A percentile compares a stretch with the other conserved stretches of the same genome.
These are phyloP conservation scores for Termitomyces sp. DNA, from an alignment of 768 basidiomycete genomes.

Conservation along the genomic window DNA sequence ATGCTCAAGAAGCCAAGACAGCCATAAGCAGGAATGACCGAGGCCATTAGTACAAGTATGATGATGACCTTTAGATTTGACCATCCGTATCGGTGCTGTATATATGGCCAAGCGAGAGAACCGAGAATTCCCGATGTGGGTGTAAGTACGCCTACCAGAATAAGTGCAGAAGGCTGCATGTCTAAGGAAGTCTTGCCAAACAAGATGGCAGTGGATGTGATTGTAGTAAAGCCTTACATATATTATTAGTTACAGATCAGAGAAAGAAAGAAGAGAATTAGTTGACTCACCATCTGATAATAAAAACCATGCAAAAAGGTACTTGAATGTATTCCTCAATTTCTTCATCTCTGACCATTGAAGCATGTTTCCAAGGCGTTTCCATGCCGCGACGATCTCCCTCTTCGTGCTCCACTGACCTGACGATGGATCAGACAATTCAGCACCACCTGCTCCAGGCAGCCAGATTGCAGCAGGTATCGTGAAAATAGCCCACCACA, in stretches of 20 bases:
- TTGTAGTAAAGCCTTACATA: slow-evolving; percentile 75
- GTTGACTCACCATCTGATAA: slow-evolving; percentile 72
- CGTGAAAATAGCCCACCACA: slow-evolving; percentile 85
- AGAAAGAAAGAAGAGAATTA: neutral
- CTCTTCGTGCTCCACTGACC: slow-evolving; percentile 36
- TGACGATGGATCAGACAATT: slow-evolving; percentile 9
- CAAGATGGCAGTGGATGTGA: slow-evolving; percentile 86
- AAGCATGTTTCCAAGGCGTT: slow-evolving; percentile 68
- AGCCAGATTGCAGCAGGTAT: slow-evolving; percentile 75
- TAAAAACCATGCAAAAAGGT: slow-evolving; percentile 91
- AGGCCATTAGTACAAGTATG: slow-evolving; percentile 59
- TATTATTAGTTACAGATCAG: neutral
- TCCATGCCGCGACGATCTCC: slow-evolving; percentile 72
- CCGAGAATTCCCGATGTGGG: slow-evolving; percentile 77
- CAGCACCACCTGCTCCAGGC: slow-evolving; percentile 33
- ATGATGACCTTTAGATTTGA: slow-evolving; percentile 65
- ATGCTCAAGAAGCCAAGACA: slow-evolving; percentile 70
- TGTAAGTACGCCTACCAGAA: slow-evolving; percentile 75
- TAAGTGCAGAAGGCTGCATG: slow-evolving; percentile 73
- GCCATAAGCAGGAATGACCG: slow-evolving; percentile 71
- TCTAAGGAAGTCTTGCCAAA: slow-evolving; percentile 86
- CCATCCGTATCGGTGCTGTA: slow-evolving; percentile 63
- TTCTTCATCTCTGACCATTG: slow-evolving; percentile 64
- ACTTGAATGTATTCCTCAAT: slow-evolving; percentile 81
- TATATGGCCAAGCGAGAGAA: slow-evolving; percentile 70